Evolutionary conservation across 2,329 filamentous ascomycete genomes (phyloP).

Genomic region (Zymoseptoria brevis): DNA sequence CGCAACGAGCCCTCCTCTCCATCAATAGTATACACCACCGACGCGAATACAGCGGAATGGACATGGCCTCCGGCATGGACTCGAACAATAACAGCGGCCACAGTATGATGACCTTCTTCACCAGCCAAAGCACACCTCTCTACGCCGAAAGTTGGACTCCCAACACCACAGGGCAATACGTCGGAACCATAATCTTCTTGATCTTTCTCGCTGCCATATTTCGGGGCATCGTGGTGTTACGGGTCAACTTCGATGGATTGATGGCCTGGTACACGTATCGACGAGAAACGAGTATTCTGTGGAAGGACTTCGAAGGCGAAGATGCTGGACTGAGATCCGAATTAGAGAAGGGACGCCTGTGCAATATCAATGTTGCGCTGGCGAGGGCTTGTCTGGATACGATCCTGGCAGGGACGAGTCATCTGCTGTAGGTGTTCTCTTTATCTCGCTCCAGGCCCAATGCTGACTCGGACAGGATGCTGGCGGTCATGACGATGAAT

Average conservation of each 20-base stretch:
- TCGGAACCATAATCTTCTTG: constrained; percentile 83
- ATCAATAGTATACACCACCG: too few species aligned
- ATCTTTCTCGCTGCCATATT: constrained; percentile 63
- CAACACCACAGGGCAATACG: constrained; percentile 59
- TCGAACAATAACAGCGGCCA: constrained; percentile 6
- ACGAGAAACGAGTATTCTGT: constrained; percentile 10
- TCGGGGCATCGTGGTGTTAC: constrained; percentile 42
- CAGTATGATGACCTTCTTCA: constrained; percentile 53
- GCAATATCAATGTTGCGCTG: constrained; percentile 71
- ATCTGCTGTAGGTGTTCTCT: constrained; percentile 62
- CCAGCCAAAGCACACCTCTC: constrained; percentile 51
- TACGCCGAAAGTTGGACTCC: constrained; percentile 68
- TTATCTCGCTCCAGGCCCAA: background rate
- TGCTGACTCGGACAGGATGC: constrained; percentile 54
- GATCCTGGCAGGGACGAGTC: constrained; percentile 63
- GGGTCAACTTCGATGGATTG: constrained; percentile 17
- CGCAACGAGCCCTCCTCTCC: too few species aligned
- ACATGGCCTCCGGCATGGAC: constrained; percentile 7
- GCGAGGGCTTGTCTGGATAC: constrained; percentile 62
- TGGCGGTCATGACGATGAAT: constrained; percentile 84
- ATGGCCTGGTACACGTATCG: constrained; percentile 8
- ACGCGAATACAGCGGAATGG: too few species aligned
- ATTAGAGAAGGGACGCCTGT: constrained; percentile 46
- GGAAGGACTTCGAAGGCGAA: background rate
- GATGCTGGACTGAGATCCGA: background rate